Base-by-base conservation (phyloP, 352 stramenopile genomes). In the Globisporangium mamillatum region DNA sequence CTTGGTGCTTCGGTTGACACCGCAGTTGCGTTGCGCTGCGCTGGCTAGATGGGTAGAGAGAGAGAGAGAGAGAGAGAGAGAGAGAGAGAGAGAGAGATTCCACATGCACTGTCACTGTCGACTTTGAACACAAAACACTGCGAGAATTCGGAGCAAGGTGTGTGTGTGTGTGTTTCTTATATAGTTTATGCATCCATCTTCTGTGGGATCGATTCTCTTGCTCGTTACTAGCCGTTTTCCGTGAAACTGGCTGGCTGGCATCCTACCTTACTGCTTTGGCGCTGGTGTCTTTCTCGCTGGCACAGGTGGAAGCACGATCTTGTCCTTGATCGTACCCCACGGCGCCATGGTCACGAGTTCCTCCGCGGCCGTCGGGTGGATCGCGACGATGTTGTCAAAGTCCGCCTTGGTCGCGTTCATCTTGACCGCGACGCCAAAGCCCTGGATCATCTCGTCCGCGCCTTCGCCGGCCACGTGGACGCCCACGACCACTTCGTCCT, bases 381-480 rank as follows among this genome's bases (percentile, higher is more conserved):
- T 98, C 29, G 92, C 97, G 62, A 99, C 90, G 57, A 90, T 93
- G 59, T 89, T 86, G 77, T 99, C 94, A 71, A 99, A 98, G 81
- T 99, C 96, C n/a, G 90, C 84, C 75, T 98, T 98, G 58, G 96
- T 99, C 25, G 93, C 94, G 72, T 96, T 96, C 92, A 98, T 98
- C 79, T 99, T 99, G 72, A 99, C 90, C 4, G 97, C 97, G 4
- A 99, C 94, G 38, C 86, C 97, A 73, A 99, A 99, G 67, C 97
- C 97, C 81, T 99, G 97, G 59, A 99, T 88, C 89, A 99, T 98
- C 83, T 99, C 97, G 78, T 99, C 97, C 3, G 89, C 91, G 55
- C 88, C 90, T 57, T 97, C 88, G 63, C 95, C 97, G 66, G 98
- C 92, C 50, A 98, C 80, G 80, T 99, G 97, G 2, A 99, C 78